Evolutionary conservation across 2,329 filamentous ascomycete genomes (phyloP), one percentile per base, ranked within the genome.

Genomic region (Hymenoscyphus occultus): DNA sequence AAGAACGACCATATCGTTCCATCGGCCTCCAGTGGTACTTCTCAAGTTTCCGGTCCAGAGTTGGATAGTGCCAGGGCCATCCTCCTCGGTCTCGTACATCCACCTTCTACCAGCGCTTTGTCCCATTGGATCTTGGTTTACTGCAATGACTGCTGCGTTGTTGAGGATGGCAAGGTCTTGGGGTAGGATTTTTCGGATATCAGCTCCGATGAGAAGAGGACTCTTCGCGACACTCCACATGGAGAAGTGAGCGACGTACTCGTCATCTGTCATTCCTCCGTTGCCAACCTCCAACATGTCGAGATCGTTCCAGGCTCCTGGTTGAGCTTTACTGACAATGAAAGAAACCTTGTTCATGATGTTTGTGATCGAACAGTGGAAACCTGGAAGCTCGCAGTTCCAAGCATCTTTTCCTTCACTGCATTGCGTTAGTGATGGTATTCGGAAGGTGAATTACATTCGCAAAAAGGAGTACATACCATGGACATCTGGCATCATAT

Each of bases 1-100:
- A 4, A 85, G 76, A 1, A 83, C 78, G 3, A 85, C 77, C 45
- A 80, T 67, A 48, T 77, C 76, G 19, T 68, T 74, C 19, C 80
- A 77, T 60, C 82, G 79, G 13, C 80, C 80, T 19, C 80, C 79
- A 28, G 77, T 77, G 1, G 75, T 76, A 13, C 72, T 73, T 48
- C 69, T 66, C 2, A 86, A 73, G 5, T 66, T 67, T 16, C 83
- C 81, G 5, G 78, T 79, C 81, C 81, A 86, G 61, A 85, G 75
- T 60, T 81, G 79, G 54, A 82, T 79, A 59, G 82, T 79, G 45
- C 80, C 79, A 28, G 78, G 69, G 57, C 80, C 80, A 67, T 77
- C 78, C 40, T 76, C 73, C 64, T 76, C 68, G 12, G 80, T 76
- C 48, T 76, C 72, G 69, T 80, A 78, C 61, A 79, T 77, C 78